Evolutionary conservation across 176 grass and related monocot species (phyloP).

Genomic region (Carex myosuroides): DNA sequence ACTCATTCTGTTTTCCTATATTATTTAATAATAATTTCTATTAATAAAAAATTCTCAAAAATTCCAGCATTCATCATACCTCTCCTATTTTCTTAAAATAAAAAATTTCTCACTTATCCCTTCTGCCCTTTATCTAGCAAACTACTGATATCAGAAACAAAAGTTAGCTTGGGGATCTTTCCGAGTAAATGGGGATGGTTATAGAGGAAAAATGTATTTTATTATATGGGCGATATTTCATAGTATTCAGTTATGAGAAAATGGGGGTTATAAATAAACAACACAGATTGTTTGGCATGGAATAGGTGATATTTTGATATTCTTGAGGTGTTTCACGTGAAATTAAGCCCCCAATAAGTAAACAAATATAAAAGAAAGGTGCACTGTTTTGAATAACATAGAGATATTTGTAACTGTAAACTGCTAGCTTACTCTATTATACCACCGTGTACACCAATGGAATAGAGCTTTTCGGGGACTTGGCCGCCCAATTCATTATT

Average conservation of each 20-base stretch:
- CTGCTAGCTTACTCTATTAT: constrained; percentile 81
- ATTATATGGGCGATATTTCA: background rate
- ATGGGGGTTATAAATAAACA: background rate
- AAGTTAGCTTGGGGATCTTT: background rate
- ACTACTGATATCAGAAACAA: background rate
- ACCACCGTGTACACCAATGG: constrained; percentile 91
- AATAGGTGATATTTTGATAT: background rate
- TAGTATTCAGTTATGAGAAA: background rate
- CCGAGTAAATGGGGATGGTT: background rate
- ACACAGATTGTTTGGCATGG: background rate
- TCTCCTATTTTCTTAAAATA: no score
- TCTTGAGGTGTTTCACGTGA: background rate
- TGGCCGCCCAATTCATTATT: constrained; percentile 87
- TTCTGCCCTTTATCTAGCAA: background rate
- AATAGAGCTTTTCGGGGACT: constrained; percentile 95
- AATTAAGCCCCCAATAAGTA: background rate
- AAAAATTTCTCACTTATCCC: background rate
- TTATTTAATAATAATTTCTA: no score
- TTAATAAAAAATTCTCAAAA: no score
- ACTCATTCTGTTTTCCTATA: no score
- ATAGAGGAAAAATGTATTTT: background rate
- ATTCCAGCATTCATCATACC: no score
- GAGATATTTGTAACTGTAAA: background rate
- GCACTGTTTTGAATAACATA: background rate
- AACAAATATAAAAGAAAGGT: background rate